Evolutionary conservation across 164 flowering plant species (phyloP).

Genomic region (Annona squamosa): DNA sequence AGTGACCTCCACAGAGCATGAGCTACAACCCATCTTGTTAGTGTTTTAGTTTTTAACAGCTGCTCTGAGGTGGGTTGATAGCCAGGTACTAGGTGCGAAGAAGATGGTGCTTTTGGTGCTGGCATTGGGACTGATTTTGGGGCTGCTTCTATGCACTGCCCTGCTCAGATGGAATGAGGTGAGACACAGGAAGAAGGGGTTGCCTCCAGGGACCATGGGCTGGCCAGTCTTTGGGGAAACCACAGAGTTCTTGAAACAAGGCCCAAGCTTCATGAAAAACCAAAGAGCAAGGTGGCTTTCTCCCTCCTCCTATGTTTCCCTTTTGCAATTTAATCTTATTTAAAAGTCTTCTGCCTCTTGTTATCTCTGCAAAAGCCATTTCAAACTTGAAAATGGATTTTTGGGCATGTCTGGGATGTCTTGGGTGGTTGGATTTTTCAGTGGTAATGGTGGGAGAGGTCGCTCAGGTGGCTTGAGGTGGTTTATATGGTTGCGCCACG

Average conservation of each 20-base stretch:
- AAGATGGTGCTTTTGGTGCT: conserved; percentile 51
- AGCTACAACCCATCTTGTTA: conserved; percentile 1
- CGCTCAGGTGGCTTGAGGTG: not conserved
- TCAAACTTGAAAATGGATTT: not conserved
- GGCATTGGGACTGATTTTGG: conserved; percentile 26
- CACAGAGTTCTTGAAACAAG: conserved; percentile 82
- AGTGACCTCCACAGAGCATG: conserved; percentile 3
- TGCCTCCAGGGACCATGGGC: conserved; percentile 98
- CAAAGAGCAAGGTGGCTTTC: conserved; percentile 65
- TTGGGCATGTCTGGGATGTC: not conserved
- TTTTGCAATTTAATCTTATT: not conserved
- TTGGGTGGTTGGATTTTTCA: not conserved
- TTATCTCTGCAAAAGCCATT: not conserved
- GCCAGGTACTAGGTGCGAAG: conserved; percentile 26
- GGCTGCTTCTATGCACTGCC: conserved; percentile 46
- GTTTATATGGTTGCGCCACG: not conserved
- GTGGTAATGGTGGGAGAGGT: not conserved
- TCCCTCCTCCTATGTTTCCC: not conserved
- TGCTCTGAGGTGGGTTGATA: conserved; percentile 14
- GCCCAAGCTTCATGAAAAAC: conserved; percentile 80
- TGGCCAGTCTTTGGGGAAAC: conserved; percentile 98
- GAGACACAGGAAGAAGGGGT: conserved; percentile 65
- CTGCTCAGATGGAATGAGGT: conserved; percentile 77
- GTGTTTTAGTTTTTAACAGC: conserved; percentile 4
- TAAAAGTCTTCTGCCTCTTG: not conserved